Evolutionary conservation across 345 rosid species (phyloP).

Genomic region (Melaleuca quinquenervia): DNA sequence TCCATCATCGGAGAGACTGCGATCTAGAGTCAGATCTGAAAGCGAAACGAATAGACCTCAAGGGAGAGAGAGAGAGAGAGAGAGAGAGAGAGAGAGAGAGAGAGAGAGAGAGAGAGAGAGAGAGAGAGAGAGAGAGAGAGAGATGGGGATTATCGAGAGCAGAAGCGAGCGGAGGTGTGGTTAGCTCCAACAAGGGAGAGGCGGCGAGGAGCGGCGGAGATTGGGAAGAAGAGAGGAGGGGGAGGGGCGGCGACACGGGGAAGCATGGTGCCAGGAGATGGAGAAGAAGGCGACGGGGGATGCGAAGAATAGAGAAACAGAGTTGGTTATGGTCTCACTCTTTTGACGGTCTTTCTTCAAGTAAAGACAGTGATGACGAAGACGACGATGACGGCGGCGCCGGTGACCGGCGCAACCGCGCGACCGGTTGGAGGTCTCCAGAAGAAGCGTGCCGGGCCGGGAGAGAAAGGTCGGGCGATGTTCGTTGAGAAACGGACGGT

Average conservation of each 20-base stretch:
- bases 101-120: not conserved
- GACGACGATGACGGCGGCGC: not conserved
- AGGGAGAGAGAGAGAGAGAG: not conserved
- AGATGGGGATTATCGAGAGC: conserved; percentile 50
- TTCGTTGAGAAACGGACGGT: not conserved
- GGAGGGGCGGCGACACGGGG: not conserved
- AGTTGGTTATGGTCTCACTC: not conserved
- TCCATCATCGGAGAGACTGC: conserved; percentile 40
- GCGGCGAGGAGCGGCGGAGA: not conserved
- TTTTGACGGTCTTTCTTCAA: not conserved
- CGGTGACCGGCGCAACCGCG: not conserved
- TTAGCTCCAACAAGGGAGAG: conserved; percentile 79
- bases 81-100: not conserved
- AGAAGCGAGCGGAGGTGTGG: conserved; percentile 99
- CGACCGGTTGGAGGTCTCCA: not conserved
- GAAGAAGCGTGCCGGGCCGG: not conserved
- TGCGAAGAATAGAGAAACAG: not conserved
- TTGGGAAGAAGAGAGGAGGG: not conserved
- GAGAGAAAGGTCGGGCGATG: not conserved
- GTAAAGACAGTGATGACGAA: not conserved
- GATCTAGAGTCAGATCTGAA: not conserved
- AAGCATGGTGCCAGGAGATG: not conserved
- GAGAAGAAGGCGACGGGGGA: not conserved
- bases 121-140: not conserved
- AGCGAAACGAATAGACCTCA: not conserved